Conservation (phyloP, 345 rosid genomes). For the Melastoma malabathricum region DNA sequence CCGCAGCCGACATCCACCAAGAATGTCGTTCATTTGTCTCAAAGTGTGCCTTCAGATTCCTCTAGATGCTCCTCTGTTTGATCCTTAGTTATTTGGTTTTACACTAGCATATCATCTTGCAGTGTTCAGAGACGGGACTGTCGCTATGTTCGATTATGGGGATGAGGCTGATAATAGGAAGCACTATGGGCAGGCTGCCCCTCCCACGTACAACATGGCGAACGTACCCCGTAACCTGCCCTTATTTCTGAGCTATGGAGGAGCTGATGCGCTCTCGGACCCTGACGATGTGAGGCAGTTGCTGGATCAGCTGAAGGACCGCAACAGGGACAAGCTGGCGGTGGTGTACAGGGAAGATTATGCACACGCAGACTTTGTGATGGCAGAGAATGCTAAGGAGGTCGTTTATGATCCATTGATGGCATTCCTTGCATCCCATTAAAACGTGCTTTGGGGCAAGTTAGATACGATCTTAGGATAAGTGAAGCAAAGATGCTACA, state of each 20-base stretch:
- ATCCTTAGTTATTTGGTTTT: not conserved
- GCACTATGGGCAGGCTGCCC: slow-evolving; percentile 27
- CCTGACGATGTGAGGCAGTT: slow-evolving; percentile 21
- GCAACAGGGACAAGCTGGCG: slow-evolving; percentile 24
- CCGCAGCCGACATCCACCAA: slow-evolving; percentile 41
- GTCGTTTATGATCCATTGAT: slow-evolving; percentile 34
- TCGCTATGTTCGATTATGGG: slow-evolving; percentile 25
- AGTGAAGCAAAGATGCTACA: no score
- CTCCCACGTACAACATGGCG: slow-evolving; percentile 31
- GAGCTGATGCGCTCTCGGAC: slow-evolving; percentile 35
- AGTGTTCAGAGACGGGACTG: slow-evolving; percentile 35
- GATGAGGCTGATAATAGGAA: slow-evolving; percentile 21
- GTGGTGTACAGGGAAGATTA: slow-evolving; percentile 15
- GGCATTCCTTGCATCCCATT: slow-evolving; percentile 26
- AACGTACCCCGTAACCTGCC: slow-evolving; percentile 35
- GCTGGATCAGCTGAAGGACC: slow-evolving; percentile 23
- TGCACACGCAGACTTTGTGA: slow-evolving; percentile 38
- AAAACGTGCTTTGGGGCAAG: not conserved
- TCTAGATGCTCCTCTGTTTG: not conserved
- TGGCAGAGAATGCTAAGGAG: slow-evolving; percentile 31
- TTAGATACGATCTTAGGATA: no score
- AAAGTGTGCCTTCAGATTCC: slow-evolving; percentile 22
- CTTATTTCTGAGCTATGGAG: slow-evolving; percentile 31
- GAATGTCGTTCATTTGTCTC: slow-evolving; percentile 52
- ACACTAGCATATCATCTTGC: not conserved